Conservation (phyloP, 805 yeast species). For the Pichia californica region DNA sequence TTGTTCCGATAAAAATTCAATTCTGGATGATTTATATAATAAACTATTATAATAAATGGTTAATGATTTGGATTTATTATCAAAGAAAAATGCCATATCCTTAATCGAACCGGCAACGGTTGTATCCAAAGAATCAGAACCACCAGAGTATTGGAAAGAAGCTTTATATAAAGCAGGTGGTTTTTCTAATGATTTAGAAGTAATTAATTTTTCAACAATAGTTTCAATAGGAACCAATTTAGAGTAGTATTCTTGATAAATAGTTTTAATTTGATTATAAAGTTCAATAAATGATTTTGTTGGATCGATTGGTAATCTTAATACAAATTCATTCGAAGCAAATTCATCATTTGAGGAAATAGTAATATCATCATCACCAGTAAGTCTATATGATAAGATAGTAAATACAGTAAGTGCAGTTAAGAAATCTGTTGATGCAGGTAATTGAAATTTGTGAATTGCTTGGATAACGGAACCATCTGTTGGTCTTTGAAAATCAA, state of each 20-base stretch:
- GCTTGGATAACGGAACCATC: constrained; percentile 65
- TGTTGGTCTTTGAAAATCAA: constrained; percentile 76
- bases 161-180: constrained; percentile 60
- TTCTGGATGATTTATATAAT: constrained; percentile 64
- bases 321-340: constrained; percentile 43
- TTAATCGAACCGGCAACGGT: constrained; percentile 49
- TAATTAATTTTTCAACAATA: constrained; percentile 46
- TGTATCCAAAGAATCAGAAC: constrained; percentile 34
- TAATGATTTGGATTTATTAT: constrained; percentile 29
- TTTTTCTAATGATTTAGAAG: constrained; percentile 42
- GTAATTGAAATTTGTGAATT: constrained; percentile 17
- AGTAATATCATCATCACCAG: constrained; percentile 94
- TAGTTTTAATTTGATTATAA: constrained; percentile 36
- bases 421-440: constrained; percentile 31
- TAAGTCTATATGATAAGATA: constrained; percentile 65
- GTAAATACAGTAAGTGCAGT: constrained; percentile 61
- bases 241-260: constrained; percentile 30
- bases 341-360: constrained; percentile 65
- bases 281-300: constrained; percentile 49
- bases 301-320: constrained; percentile 55
- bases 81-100: constrained; percentile 57
- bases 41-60: constrained; percentile 66
- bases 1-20: constrained; percentile 67
- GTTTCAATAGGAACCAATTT: constrained; percentile 47
- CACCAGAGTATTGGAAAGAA: constrained; percentile 44